Evolutionary conservation across 768 basidiomycete genomes (phyloP).

Genomic region (Russula ochroleuca): DNA sequence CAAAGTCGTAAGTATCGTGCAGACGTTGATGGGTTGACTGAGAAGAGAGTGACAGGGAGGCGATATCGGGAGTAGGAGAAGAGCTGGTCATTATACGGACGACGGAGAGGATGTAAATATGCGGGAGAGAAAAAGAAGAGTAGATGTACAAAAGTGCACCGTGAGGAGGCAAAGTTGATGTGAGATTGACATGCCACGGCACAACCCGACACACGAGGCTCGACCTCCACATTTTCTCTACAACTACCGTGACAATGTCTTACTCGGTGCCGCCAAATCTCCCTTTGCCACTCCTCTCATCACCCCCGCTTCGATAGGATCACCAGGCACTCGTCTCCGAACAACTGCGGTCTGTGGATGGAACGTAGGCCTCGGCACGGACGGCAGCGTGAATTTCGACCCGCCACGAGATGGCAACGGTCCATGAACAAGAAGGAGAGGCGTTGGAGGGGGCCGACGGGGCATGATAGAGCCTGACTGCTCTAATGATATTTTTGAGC

Average conservation of each 20-base stretch:
- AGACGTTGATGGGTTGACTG: conserved; percentile 67
- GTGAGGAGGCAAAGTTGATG: neutral
- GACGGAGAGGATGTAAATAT: conserved; percentile 9
- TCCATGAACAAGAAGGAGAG: conserved; percentile 57
- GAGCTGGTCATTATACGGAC: conserved; percentile 66
- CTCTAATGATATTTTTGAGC: conserved; percentile 4
- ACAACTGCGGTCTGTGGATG: conserved; percentile 24
- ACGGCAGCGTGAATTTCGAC: conserved; percentile 64
- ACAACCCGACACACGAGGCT: conserved; percentile 15
- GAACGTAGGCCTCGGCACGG: conserved; percentile 52
- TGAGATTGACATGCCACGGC: conserved; percentile 6
- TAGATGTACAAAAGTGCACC: neutral
- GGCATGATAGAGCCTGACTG: conserved; percentile 42
- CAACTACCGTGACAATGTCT: neutral
- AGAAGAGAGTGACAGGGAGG: conserved; percentile 66
- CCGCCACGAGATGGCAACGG: conserved; percentile 57
- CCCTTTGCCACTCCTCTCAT: conserved; percentile 33
- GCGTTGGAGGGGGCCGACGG: conserved; percentile 63
- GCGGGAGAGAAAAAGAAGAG: conserved; percentile 8
- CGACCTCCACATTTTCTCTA: neutral
- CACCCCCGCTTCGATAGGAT: neutral
- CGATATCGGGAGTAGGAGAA: conserved; percentile 68
- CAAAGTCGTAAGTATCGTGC: conserved; percentile 84
- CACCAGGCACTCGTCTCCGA: conserved; percentile 1
- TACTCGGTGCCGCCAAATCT: conserved; percentile 24